Evolutionary conservation across 2,329 filamentous ascomycete genomes (phyloP), one percentile per base, ranked within the genome.

Genomic region (Ustulina deusta): DNA sequence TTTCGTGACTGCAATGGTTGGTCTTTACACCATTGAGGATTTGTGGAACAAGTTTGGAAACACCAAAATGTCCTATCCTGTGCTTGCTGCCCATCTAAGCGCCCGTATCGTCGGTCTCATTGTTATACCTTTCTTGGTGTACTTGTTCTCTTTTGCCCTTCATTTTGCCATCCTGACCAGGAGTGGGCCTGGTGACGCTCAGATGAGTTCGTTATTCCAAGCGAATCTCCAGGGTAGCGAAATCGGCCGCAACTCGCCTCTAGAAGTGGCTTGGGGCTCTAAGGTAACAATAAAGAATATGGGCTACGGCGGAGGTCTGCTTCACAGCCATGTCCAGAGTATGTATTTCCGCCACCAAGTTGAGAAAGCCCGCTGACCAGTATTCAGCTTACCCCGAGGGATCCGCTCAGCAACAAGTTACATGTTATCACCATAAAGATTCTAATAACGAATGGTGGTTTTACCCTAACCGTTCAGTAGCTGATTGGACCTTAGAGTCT

Each of bases 381-480:
- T 55, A 11, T 49, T 25, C 61, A 77, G 75, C 94, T 9, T 98
- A 93, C 79, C 95, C 95, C 0, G 94, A 97, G 78, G 96, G 95
- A 36, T 98, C 96, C 42, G 84, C 83, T 60, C 96, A 99, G 82
- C 97, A 99, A 81, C 96, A 99, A 80, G 91, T 99, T 69, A 99
- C 96, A 70, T 99, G 97, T 85, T 99, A 99, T 82, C 96, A 99
- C 82, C 96, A 99, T 86, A 99, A 99, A 81, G 96, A 99, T 84
- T 87, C 95, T 79, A 99, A 99, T 88, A 99, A 99, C 80, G 96
- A 99, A 80, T 99, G 96, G 96, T 97, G 97, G 83, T 94, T 99
- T 82, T 97, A 97, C 80, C 96, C 96, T 29, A 97, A 95, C 83
- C 93, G 97, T 70, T 82, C 85, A 61, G 88, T 97, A 66, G 82